Percentiles rank a stretch among this genome's conserved stretches.
Evolutionary conservation across 208 protist species (phyloP).

Genomic region (Leishmania major): DNA sequence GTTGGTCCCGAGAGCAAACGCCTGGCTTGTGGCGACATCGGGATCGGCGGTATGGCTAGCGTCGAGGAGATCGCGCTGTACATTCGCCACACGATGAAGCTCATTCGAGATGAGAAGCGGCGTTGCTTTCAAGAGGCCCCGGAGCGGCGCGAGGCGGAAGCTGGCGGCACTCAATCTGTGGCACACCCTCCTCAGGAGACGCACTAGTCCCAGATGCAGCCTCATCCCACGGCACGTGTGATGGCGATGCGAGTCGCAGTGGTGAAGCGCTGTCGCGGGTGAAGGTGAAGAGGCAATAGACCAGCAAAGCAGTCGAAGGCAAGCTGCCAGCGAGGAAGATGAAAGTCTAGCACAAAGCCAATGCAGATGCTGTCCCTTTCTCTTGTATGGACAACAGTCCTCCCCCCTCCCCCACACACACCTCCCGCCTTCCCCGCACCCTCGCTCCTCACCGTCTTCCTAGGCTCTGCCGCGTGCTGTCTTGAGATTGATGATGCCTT

Average conservation of each 20-base stretch:
- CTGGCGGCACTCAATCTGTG: background rate
- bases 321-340: background rate
- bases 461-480: background rate
- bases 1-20: slow-evolving; percentile 92
- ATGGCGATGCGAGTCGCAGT: background rate
- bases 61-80: slow-evolving; percentile 79
- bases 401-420: background rate
- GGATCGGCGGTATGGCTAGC: slow-evolving; percentile 92
- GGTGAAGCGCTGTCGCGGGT: background rate
- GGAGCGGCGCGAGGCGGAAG: slow-evolving; percentile 1
- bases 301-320: background rate
- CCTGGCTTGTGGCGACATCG: slow-evolving; percentile 95
- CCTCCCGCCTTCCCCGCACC: background rate
- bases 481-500: too few relatives aligned
- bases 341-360: background rate
- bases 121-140: slow-evolving; percentile 11
- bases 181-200: background rate
- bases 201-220: background rate
- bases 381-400: background rate
- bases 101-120: slow-evolving; percentile 58
- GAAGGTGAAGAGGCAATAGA: background rate
- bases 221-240: background rate
- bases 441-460: background rate
- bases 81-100: slow-evolving; percentile 63
- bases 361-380: background rate